Evolutionary conservation across 371 early-diverging fungal species (phyloP), one percentile per base, ranked within the genome.

Genomic region (Coemansia sp.): DNA sequence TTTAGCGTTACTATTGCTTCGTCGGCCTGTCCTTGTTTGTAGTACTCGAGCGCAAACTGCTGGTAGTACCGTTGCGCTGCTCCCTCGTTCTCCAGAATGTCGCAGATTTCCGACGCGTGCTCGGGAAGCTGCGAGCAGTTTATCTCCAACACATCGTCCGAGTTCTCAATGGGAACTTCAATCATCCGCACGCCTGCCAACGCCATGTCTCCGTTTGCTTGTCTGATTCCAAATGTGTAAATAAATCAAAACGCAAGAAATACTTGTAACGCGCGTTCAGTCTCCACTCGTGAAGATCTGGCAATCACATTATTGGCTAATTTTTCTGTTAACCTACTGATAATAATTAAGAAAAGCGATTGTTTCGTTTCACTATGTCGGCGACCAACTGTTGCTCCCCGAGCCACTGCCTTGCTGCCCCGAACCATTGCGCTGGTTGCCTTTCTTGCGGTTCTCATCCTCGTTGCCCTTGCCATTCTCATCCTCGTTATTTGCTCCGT

Each of bases 41-140:
- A 88, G 73, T 92, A 93, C 74, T 93, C 94, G 58, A 90, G 81
- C 89, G 94, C 93, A 71, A 94, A 87, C 59, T 87, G 82, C 36
- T 91, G 76, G 77, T 91, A 94, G 70, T 92, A 86, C 48, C 84
- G 79, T 26, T 91, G 82, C 3, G 89, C 86, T 19, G 85, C 88
- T 51, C 81, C 80, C 70, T 94, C 94, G 59, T 88, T 84, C 41
- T 83, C 86, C 49, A 95, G 85, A 63, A 95, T 41, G 41, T 41
- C 41, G 41, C 91, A 88, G 32, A 95, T 84, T 59, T 90, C 89
- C 21, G 83, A 82, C 9, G 89, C 86, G 61, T 88, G 84, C 24
- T 73, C 41, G 15, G 41, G 41, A 7, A 41, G 41, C 41, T 90
- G 91, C 26, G 84, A 82, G 69, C 92, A 88, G 28, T 89, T 89